These are phyloP conservation scores for Daldinia caldariorum DNA, from an alignment of 495 filamentous ascomycete species.

Conservation along the genomic window DNA sequence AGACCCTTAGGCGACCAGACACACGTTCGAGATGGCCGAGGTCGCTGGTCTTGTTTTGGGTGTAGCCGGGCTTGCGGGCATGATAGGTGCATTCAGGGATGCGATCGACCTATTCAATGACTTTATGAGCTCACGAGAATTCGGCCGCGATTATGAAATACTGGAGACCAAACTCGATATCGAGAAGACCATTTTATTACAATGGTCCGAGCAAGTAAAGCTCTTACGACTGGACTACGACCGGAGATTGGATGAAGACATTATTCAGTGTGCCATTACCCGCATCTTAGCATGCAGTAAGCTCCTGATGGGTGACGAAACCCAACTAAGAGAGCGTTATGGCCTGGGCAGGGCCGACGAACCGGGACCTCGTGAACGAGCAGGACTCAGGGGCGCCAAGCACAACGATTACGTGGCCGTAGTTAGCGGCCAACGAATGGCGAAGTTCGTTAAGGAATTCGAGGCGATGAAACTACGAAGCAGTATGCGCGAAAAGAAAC, in stretches of 20 bases:
- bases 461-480: constrained; percentile 11
- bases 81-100: constrained; percentile 43
- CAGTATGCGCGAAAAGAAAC: neutral
- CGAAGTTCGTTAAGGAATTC: constrained; percentile 16
- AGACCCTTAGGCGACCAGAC: neutral
- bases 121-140: constrained; percentile 22
- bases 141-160: constrained; percentile 47
- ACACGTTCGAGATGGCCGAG: constrained; percentile 30
- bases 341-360: neutral
- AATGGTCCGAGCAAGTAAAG: constrained; percentile 37
- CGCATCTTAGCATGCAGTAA: constrained; percentile 9
- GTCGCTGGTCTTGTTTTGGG: constrained; percentile 25
- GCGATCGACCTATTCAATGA: constrained; percentile 36
- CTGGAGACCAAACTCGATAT: constrained; percentile 44
- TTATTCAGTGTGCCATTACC: neutral
- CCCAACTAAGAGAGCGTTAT: constrained; percentile 10
- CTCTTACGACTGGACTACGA: constrained; percentile 26
- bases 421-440: constrained; percentile 12
- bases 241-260: constrained; percentile 5
- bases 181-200: constrained; percentile 42
- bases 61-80: constrained; percentile 18
- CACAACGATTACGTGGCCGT: neutral
- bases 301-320: constrained; percentile 8
- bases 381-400: neutral
- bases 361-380: neutral